Conservation (phyloP, 495 filamentous ascomycete genomes). For the Podospora appendiculata region DNA sequence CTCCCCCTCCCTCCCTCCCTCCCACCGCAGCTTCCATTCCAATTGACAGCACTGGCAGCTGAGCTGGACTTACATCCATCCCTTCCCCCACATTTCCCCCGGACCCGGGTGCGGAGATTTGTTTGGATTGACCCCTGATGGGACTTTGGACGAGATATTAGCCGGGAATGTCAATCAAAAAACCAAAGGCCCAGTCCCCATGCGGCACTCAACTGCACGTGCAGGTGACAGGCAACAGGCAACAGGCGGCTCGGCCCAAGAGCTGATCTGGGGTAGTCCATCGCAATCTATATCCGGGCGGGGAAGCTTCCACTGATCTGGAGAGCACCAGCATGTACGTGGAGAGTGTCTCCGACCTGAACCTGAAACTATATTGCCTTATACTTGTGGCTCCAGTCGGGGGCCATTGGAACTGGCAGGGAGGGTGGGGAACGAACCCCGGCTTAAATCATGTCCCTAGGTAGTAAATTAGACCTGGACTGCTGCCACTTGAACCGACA, state of each 20-base stretch:
- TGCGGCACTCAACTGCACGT: not conserved
- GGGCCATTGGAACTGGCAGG: too few relatives aligned
- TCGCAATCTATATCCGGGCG: too few relatives aligned
- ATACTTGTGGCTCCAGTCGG: too few relatives aligned
- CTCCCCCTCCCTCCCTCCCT: not conserved
- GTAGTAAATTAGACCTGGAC: too few relatives aligned
- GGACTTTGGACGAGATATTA: not conserved
- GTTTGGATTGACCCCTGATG: not conserved
- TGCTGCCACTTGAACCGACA: too few relatives aligned
- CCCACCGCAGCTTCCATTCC: not conserved
- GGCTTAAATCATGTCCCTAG: too few relatives aligned
- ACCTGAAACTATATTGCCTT: too few relatives aligned
- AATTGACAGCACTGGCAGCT: not conserved
- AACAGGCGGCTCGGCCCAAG: not conserved
- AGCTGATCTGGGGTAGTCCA: not conserved
- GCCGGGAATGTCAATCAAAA: not conserved
- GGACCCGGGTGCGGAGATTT: constrained; percentile 10
- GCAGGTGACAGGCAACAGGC: too few relatives aligned
- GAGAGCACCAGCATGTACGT: too few relatives aligned
- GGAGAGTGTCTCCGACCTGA: too few relatives aligned
- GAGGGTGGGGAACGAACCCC: too few relatives aligned
- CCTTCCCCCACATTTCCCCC: constrained; percentile 14
- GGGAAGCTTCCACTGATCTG: too few relatives aligned
- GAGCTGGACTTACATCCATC: not conserved
- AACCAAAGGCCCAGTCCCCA: not conserved